Percentiles rank a stretch among this genome's conserved stretches.
phyloP scores from a whole-genome alignment of 352 stramenopile genomes.

The Pythium brassicae region DNA sequence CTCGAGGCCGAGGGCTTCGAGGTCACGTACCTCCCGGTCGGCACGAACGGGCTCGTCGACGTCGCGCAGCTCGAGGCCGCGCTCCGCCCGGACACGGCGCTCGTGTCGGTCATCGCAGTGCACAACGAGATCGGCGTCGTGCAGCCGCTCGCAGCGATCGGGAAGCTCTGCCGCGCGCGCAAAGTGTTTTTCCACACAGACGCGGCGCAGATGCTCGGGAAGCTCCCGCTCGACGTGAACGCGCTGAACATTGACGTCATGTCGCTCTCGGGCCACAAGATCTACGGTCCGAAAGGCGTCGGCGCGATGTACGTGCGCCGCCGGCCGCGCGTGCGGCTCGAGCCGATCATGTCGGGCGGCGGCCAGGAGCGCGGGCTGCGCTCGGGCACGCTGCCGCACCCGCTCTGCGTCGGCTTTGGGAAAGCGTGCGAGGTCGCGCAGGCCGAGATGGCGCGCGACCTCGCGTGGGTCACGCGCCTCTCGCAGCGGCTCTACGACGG shows the following conservation, averaged over 20 bases:
- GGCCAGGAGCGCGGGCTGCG: conserved; percentile 97
- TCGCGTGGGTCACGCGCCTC: conserved; percentile 93
- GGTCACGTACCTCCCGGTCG: conserved; percentile 95
- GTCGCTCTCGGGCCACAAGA: conserved; percentile 97
- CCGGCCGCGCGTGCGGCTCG: conserved; percentile 94
- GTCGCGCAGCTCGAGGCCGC: conserved; percentile 91
- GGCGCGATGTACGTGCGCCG: conserved; percentile 97
- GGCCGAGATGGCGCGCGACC: conserved; percentile 96
- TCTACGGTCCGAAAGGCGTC: conserved; percentile 99
- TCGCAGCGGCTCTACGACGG: conserved; percentile 92
- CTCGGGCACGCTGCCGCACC: conserved; percentile 84
- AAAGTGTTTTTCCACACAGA: conserved; percentile 99
- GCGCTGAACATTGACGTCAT: conserved; percentile 99
- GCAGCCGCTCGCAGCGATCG: conserved; percentile 97
- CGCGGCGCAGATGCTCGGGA: conserved; percentile 97
- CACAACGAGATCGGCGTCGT: conserved; percentile 99
- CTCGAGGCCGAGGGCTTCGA: conserved; percentile 98
- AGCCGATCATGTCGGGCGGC: conserved; percentile 97
- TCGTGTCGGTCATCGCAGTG: conserved; percentile 98
- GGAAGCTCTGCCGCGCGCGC: conserved; percentile 86
- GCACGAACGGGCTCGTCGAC: conserved; percentile 93
- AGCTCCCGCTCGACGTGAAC: conserved; percentile 97
- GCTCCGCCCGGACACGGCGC: conserved; percentile 94
- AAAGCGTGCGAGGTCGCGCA: conserved; percentile 91
- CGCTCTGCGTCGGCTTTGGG: conserved; percentile 84